Evolutionary conservation across 1,284 basidiomycete species (phyloP).

Genomic region (Cryptococcus jaspeensis): DNA sequence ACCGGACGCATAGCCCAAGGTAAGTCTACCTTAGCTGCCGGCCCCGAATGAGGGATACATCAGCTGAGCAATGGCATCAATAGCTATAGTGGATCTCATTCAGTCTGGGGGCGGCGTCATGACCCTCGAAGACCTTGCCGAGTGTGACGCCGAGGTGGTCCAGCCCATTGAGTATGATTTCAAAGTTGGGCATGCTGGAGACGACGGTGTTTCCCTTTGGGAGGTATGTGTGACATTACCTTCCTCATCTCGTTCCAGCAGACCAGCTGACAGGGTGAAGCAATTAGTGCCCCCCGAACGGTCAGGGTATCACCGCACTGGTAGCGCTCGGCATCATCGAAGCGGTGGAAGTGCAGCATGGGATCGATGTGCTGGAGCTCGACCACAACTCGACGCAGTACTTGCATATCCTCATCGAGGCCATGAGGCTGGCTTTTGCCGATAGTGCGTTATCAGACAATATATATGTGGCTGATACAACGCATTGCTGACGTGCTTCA

Average conservation of each 20-base stretch:
- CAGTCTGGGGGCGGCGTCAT: constrained; percentile 79
- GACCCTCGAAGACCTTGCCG: constrained; percentile 81
- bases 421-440: constrained; percentile 45
- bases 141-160: constrained; percentile 73
- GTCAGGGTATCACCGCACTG: constrained; percentile 92
- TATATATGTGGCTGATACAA: background rate
- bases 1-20: constrained; percentile 80
- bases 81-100: constrained; percentile 76
- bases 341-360: constrained; percentile 71
- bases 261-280: background rate
- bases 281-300: constrained; percentile 92
- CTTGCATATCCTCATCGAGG: constrained; percentile 81
- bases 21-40: background rate
- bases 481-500: background rate
- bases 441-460: constrained; percentile 5
- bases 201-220: constrained; percentile 72
- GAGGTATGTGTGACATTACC: constrained; percentile 59
- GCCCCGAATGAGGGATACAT: background rate
- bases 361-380: constrained; percentile 68
- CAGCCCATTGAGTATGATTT: constrained; percentile 90
- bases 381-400: constrained; percentile 87
- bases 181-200: constrained; percentile 52
- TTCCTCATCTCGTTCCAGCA: too few relatives aligned
- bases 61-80: constrained; percentile 58
- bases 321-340: constrained; percentile 91